phyloP scores from a whole-genome alignment of 176 grass and related monocot genomes.

The Oryza glumipatula region DNA sequence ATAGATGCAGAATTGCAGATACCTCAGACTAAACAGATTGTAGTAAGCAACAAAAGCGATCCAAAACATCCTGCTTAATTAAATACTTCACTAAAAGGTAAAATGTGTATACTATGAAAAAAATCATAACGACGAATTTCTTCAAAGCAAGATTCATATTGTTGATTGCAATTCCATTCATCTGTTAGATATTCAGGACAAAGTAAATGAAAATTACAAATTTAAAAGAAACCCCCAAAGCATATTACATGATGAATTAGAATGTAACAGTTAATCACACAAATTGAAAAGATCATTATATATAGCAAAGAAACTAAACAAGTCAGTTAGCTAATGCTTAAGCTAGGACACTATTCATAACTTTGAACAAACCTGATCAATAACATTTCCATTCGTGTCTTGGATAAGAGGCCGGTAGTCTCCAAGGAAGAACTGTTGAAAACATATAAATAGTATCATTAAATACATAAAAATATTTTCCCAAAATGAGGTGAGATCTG shows the following conservation, averaged over 20 bases:
- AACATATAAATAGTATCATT: constrained; percentile 18
- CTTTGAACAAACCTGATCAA: constrained; percentile 78
- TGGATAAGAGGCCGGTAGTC: constrained; percentile 92
- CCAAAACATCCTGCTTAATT: constrained; percentile 17
- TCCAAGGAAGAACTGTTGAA: constrained; percentile 90
- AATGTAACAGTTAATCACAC: not conserved
- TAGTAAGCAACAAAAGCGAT: constrained; percentile 15
- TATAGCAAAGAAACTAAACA: constrained; percentile 21
- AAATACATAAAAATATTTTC: constrained; percentile 28
- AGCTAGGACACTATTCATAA: constrained; percentile 4
- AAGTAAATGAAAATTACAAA: constrained; percentile 1
- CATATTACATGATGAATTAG: constrained; percentile 7
- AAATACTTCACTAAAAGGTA: constrained; percentile 23
- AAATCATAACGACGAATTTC: constrained; percentile 8
- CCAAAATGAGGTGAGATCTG: not conserved
- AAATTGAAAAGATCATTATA: constrained; percentile 22
- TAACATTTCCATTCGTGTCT: constrained; percentile 73
- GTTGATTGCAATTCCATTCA: not conserved
- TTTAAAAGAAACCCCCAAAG: constrained; percentile 16
- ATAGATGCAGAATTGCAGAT: not conserved
- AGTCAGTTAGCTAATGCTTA: constrained; percentile 1
- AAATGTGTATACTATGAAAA: not conserved
- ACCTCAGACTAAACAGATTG: not conserved
- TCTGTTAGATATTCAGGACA: constrained; percentile 8
- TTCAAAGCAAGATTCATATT: constrained; percentile 21